These are phyloP conservation scores for Pseudocercospora musae DNA, from an alignment of 2,329 filamentous ascomycete species.

Conservation along the genomic window DNA sequence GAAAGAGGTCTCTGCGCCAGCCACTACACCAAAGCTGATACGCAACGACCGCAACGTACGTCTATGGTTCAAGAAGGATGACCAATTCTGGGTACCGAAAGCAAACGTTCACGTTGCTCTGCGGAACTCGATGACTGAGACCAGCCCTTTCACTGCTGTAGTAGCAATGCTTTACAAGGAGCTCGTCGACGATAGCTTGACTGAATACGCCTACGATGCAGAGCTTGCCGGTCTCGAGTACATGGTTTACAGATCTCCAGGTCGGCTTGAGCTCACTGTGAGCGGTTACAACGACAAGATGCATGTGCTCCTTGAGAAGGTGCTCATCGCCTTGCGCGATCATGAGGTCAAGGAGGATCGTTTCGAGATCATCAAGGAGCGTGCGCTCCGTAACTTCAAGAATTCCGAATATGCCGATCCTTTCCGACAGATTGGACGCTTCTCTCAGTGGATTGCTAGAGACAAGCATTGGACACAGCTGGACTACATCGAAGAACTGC, in stretches of 20 bases:
- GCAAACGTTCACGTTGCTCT: slow-evolving; percentile 80
- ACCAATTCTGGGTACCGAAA: slow-evolving; percentile 97
- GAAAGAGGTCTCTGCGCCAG: slow-evolving; percentile 76
- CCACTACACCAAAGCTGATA: slow-evolving; percentile 73
- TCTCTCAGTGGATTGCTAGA: slow-evolving; percentile 72
- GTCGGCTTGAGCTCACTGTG: slow-evolving; percentile 73
- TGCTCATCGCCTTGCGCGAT: slow-evolving; percentile 78
- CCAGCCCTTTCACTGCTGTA: slow-evolving; percentile 73
- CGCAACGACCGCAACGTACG: slow-evolving; percentile 77
- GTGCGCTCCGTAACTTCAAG: slow-evolving; percentile 68
- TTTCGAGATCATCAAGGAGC: slow-evolving; percentile 88
- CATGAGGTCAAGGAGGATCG: slow-evolving; percentile 80
- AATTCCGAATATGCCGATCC: slow-evolving; percentile 88
- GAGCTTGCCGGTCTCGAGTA: slow-evolving; percentile 89
- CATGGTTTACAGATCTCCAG: slow-evolving; percentile 66
- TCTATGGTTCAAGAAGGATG: slow-evolving; percentile 98
- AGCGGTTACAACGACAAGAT: slow-evolving; percentile 97
- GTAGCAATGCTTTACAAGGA: slow-evolving; percentile 79
- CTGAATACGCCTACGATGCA: slow-evolving; percentile 93
- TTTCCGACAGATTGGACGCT: slow-evolving; percentile 83
- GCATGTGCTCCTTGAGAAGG: slow-evolving; percentile 82
- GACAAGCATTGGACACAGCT: slow-evolving; percentile 77
- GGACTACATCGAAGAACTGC: slow-evolving; percentile 73
- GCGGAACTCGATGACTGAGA: slow-evolving; percentile 72
- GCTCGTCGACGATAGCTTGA: slow-evolving; percentile 80